Evolutionary conservation across 2,329 filamentous ascomycete genomes (phyloP), one percentile per base, ranked within the genome.

Genomic region (Aspergillus neotritici): DNA sequence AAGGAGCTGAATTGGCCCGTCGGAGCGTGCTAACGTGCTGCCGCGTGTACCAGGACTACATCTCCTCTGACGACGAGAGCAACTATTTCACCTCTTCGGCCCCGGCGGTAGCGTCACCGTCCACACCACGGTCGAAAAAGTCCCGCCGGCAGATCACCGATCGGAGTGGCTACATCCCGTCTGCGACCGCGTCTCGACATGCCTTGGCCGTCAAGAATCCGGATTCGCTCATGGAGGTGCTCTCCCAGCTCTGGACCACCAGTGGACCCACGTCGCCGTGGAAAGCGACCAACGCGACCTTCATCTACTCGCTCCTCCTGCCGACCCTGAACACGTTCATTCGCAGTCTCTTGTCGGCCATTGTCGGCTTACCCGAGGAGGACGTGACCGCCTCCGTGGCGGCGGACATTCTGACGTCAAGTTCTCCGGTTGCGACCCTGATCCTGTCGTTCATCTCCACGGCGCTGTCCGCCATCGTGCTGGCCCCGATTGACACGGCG

Each of bases 301-400:
- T 97, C 60, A 75, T 97, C 38, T 95, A 97, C 68, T 86, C 83
- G 0, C 80, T 96, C 36, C 75, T 97, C 13, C 80, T 90, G 49
- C 88, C 88, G 9, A 84, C 94, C 6, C 72, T 95, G 25, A 93
- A 97, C 64, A 90, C 87, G 55, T 98, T 94, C 83, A 86, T 90
- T 8, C 80, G 89, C 56, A 93, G 88, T 57, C 77, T 96, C 40
- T 75, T 97, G n/a, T 88, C 88, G 34, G 91, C 93, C 1, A 75
- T 97, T 5, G 78, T 97, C 54, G 94, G 94, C 50, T 79, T 97
- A 11, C 90, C 91, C 1, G 91, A 97, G 28, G 86, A 85, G 7
- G 73, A 77, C 21, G 64, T 78, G 13, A 70, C 64, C 4, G 65
- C 72, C 4, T 69, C 68, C 8, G 71, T 88, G 42, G 81, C 79